phyloP scores from a whole-genome alignment of 2,329 filamentous ascomycete genomes.

The Lasiodiplodia theobromae region DNA sequence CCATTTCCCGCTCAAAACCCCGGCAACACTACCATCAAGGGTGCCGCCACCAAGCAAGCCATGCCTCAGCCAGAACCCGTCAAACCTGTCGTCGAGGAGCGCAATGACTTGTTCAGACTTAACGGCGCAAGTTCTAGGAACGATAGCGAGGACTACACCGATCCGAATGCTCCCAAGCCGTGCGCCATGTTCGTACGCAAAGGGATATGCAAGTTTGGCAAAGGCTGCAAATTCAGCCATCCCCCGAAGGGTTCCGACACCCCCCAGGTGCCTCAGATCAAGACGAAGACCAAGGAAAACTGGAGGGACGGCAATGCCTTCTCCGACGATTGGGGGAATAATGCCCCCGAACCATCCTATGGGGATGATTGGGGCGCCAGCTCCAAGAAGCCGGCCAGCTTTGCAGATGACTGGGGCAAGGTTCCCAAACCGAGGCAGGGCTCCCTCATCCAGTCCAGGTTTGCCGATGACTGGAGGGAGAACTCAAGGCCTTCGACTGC shows the following conservation, averaged over 20 bases:
- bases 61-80: background rate
- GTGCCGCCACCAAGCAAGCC: background rate
- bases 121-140: background rate
- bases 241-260: background rate
- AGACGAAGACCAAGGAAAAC: slow-evolving; percentile 11
- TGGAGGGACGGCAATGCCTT: slow-evolving; percentile 17
- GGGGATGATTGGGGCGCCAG: slow-evolving; percentile 20
- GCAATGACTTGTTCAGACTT: background rate
- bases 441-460: background rate
- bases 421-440: background rate
- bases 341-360: background rate
- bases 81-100: background rate
- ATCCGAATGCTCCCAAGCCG: background rate
- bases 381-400: slow-evolving; percentile 10
- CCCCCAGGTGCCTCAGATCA: background rate
- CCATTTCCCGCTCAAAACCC: background rate
- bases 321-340: slow-evolving; percentile 15
- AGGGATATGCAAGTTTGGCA: slow-evolving; percentile 22
- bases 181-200: slow-evolving; percentile 10
- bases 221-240: slow-evolving; percentile 12
- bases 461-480: slow-evolving; percentile 11
- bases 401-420: slow-evolving; percentile 22
- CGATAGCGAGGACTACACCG: background rate
- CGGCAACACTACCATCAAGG: slow-evolving; percentile 5
- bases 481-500: background rate